These are phyloP conservation scores for Phaeosphaeriaceae sp. DNA, from an alignment of 2,329 filamentous ascomycete genomes.

Conservation along the genomic window DNA sequence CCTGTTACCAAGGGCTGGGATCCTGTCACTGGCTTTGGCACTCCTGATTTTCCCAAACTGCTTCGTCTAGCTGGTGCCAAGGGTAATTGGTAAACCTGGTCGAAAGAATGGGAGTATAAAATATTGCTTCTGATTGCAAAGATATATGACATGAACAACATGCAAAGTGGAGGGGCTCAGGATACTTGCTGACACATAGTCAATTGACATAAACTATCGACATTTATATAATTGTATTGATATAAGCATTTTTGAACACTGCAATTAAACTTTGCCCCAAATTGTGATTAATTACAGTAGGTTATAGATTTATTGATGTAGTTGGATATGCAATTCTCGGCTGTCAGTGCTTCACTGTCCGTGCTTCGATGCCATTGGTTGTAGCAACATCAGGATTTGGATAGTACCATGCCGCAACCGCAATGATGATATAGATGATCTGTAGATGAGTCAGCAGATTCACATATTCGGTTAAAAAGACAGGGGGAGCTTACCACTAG, in stretches of 20 bases:
- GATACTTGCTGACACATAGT: too few species aligned
- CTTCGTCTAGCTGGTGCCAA: slow-evolving; percentile 30
- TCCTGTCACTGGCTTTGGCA: slow-evolving; percentile 46
- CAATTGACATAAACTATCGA: too few species aligned
- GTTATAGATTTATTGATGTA: neutral
- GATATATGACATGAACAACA: too few species aligned
- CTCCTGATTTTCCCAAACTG: slow-evolving; percentile 39
- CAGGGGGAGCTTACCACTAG: slow-evolving; percentile 59
- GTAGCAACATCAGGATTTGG: slow-evolving; percentile 56
- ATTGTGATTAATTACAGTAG: too few species aligned
- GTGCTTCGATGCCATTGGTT: slow-evolving; percentile 30
- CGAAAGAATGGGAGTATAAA: neutral
- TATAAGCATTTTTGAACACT: too few species aligned
- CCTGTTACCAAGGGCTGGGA: slow-evolving; percentile 47
- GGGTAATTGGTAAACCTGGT: slow-evolving; percentile 6
- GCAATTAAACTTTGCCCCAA: too few species aligned
- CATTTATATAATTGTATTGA: too few species aligned
- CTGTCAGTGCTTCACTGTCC: neutral
- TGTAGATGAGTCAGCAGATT: slow-evolving; percentile 7
- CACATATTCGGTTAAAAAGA: neutral
- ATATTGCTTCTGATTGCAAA: neutral
- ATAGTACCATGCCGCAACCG: slow-evolving; percentile 67
- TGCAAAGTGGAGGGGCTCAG: too few species aligned
- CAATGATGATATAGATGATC: slow-evolving; percentile 69
- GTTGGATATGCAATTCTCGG: neutral